phyloP scores from a whole-genome alignment of 192 early-diverging fungal species.

The Coemansia sp. region DNA sequence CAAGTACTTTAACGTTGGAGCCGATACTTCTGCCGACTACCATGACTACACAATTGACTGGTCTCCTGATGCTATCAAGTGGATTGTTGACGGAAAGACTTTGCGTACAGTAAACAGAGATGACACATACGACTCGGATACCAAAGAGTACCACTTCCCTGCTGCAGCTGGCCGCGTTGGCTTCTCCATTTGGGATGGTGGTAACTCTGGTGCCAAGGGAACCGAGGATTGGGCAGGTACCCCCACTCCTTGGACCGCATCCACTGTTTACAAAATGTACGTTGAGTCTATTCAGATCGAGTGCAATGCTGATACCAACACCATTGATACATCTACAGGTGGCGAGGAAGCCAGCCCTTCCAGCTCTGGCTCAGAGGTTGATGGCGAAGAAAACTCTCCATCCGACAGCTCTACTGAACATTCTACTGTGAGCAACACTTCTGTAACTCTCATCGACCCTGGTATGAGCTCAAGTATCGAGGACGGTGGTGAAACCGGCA shows the following conservation, averaged over 20 bases:
- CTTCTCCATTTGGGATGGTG: conserved; percentile 70
- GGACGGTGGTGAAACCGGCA: background rate
- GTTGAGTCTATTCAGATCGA: conserved; percentile 57
- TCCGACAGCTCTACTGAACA: background rate
- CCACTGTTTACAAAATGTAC: conserved; percentile 56
- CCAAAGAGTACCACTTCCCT: conserved; percentile 53
- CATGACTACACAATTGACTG: conserved; percentile 68
- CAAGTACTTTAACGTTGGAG: conserved; percentile 28
- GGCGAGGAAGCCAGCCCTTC: background rate
- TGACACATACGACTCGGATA: conserved; percentile 51
- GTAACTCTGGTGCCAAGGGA: conserved; percentile 51
- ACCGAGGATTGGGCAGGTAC: conserved; percentile 62
- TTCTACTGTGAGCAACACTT: background rate
- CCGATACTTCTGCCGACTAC: conserved; percentile 48
- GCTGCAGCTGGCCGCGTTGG: conserved; percentile 57
- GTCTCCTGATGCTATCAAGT: conserved; percentile 56
- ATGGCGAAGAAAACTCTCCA: background rate
- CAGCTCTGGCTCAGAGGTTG: background rate
- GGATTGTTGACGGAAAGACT: conserved; percentile 60
- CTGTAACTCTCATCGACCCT: background rate
- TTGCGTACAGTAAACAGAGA: conserved; percentile 55
- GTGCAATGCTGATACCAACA: conserved; percentile 29
- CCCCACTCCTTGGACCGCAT: conserved; percentile 57
- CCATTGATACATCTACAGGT: background rate
- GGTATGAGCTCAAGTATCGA: too few relatives aligned